These are phyloP conservation scores for Globisporangium barbulae DNA, from an alignment of 352 stramenopile species.

Conservation along the genomic window DNA sequence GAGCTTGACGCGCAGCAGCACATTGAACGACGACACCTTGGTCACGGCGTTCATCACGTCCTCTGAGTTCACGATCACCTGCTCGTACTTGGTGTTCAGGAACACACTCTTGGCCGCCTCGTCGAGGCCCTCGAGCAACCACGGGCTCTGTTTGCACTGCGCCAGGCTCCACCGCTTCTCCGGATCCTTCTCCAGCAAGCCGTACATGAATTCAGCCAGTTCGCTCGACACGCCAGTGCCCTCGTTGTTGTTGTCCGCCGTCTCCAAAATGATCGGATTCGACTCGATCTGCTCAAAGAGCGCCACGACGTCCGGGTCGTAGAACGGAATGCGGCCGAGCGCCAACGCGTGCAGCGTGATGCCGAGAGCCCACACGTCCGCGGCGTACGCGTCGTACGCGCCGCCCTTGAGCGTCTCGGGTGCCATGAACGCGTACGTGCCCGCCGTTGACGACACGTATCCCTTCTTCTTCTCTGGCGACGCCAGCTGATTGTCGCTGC, in stretches of 20 bases:
- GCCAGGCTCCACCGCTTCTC: conserved; percentile 64
- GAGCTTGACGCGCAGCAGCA: conserved; percentile 76
- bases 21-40: conserved; percentile 66
- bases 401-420: conserved; percentile 79
- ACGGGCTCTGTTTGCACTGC: conserved; percentile 67
- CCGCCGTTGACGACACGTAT: conserved; percentile 73
- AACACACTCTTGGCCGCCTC: conserved; percentile 38
- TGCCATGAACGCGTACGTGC: conserved; percentile 84
- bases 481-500: conserved; percentile 13
- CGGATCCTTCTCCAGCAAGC: conserved; percentile 73
- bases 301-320: conserved; percentile 70
- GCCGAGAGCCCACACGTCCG: conserved; percentile 86
- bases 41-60: conserved; percentile 72
- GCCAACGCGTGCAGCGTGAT: conserved; percentile 80
- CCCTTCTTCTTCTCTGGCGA: conserved; percentile 52
- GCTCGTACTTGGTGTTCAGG: conserved; percentile 42
- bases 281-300: conserved; percentile 85
- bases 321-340: conserved; percentile 84
- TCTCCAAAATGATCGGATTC: conserved; percentile 32
- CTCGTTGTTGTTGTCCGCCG: conserved; percentile 20
- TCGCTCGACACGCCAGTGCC: conserved; percentile 31
- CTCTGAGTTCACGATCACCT: conserved; percentile 52
- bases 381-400: conserved; percentile 75
- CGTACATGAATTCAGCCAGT: conserved; percentile 44
- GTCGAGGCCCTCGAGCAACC: conserved; percentile 57